These are phyloP conservation scores for Rhinocladiella mackenziei DNA, from an alignment of 2,329 filamentous ascomycete genomes.

Conservation along the genomic window DNA sequence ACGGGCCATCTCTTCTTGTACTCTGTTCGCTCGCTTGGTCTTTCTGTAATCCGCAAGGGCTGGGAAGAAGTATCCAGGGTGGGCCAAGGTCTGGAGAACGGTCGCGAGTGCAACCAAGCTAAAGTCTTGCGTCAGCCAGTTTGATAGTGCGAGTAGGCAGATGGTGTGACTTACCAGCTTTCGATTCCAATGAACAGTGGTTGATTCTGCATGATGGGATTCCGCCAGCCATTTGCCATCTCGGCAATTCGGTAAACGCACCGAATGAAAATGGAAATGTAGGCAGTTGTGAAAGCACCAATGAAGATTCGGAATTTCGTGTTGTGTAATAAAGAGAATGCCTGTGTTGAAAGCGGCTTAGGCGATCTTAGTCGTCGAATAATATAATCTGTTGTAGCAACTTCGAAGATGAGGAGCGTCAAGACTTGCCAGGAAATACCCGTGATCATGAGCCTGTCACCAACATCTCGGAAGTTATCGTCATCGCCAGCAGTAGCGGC, in stretches of 20 bases:
- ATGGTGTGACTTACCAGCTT: conserved; percentile 32
- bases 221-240: conserved; percentile 46
- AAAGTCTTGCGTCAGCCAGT: no score
- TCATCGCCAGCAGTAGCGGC: conserved; percentile 50
- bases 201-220: conserved; percentile 47
- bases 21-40: no score
- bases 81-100: no score
- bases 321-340: conserved; percentile 6
- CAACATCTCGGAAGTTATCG: conserved; percentile 42
- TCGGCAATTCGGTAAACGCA: conserved; percentile 50
- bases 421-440: conserved; percentile 57
- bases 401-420: conserved; percentile 40
- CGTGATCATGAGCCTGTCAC: conserved; percentile 55
- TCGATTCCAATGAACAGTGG: conserved; percentile 50
- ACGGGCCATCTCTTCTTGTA: no score
- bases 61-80: no score
- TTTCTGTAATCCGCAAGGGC: no score
- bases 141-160: neutral
- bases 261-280: conserved; percentile 43
- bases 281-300: conserved; percentile 30
- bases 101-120: no score
- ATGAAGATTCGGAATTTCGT: conserved; percentile 23
- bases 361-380: conserved; percentile 9
- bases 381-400: neutral
- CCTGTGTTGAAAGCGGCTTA: no score